phyloP scores from a whole-genome alignment of 768 basidiomycete genomes.

The Psilocybe cyanescens region DNA sequence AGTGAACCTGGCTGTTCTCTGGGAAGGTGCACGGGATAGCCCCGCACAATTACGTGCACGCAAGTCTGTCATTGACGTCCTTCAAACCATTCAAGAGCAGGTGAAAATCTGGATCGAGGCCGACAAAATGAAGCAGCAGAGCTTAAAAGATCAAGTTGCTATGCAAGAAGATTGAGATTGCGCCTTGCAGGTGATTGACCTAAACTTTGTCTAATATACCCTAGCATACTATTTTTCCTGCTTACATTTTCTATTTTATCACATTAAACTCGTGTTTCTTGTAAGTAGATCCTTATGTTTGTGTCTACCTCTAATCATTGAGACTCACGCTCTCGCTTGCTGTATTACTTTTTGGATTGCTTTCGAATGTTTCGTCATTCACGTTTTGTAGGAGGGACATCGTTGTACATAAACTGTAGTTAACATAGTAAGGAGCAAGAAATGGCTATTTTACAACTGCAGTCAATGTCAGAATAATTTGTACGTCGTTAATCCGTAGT shows the following conservation, averaged over 20 bases:
- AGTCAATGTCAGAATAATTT: neutral
- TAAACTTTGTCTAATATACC: neutral
- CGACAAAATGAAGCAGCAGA: conserved; percentile 30
- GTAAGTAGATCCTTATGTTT: neutral
- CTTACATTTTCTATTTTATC: neutral
- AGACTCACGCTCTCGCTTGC: neutral
- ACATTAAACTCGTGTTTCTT: neutral
- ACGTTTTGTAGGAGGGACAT: neutral
- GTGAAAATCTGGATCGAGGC: conserved; percentile 48
- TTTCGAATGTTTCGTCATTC: neutral
- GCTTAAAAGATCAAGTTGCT: conserved; percentile 7
- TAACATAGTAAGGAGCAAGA: neutral
- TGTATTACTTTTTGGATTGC: neutral
- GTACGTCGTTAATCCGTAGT: neutral
- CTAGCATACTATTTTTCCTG: neutral
- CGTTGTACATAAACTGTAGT: neutral
- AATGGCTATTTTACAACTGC: neutral
- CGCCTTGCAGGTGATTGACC: too few relatives aligned
- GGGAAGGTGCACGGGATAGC: conserved; percentile 57
- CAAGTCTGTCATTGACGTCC: conserved; percentile 39
- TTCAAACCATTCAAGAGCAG: conserved; percentile 44
- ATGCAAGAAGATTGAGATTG: conserved; percentile 20
- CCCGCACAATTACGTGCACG: conserved; percentile 47
- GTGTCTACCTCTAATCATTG: too few relatives aligned
- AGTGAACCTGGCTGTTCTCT: conserved; percentile 60